A percentile compares a stretch with the other conserved stretches of the same genome.
Conservation (phyloP, 768 basidiomycete genomes). For the Pholiota conissans region DNA sequence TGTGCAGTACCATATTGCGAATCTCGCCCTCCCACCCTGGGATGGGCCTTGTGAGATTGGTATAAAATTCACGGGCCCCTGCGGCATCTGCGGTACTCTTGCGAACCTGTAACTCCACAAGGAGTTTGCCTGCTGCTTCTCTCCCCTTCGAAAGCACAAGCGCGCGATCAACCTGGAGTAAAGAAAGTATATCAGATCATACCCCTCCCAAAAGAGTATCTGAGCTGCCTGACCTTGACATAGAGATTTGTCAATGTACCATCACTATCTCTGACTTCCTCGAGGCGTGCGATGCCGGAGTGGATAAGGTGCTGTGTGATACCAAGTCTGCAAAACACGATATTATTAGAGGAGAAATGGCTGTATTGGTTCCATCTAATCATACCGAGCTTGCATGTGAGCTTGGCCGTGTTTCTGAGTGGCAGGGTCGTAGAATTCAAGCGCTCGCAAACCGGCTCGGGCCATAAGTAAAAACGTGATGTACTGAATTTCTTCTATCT, state of each 20-base stretch:
- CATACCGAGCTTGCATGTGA: slow-evolving; percentile 87
- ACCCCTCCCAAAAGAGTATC: not conserved
- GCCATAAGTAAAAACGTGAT: slow-evolving; percentile 86
- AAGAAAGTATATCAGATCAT: slow-evolving; percentile 8
- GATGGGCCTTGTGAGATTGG: slow-evolving; percentile 72
- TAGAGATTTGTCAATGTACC: slow-evolving; percentile 68
- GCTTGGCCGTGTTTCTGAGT: slow-evolving; percentile 86
- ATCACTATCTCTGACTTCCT: slow-evolving; percentile 59
- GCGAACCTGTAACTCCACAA: slow-evolving; percentile 79
- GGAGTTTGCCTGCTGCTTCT: slow-evolving; percentile 67
- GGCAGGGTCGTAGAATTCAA: slow-evolving; percentile 82
- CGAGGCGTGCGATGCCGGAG: slow-evolving; percentile 66
- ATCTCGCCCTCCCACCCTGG: slow-evolving; percentile 74
- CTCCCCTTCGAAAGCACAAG: slow-evolving; percentile 66
- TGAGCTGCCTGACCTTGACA: slow-evolving; percentile 52
- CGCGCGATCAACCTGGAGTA: slow-evolving; percentile 64
- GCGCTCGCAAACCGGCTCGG: slow-evolving; percentile 73
- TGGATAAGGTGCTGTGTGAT: slow-evolving; percentile 80
- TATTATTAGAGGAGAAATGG: not conserved
- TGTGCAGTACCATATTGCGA: slow-evolving; percentile 72
- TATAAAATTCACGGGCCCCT: slow-evolving; percentile 80
- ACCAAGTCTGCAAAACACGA: slow-evolving; percentile 54
- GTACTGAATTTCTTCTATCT: slow-evolving; percentile 77
- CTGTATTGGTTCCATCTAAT: not conserved
- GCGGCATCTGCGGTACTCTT: slow-evolving; percentile 84